Evolutionary conservation across 2,329 filamentous ascomycete genomes (phyloP).

Genomic region (Colletotrichum musicola): DNA sequence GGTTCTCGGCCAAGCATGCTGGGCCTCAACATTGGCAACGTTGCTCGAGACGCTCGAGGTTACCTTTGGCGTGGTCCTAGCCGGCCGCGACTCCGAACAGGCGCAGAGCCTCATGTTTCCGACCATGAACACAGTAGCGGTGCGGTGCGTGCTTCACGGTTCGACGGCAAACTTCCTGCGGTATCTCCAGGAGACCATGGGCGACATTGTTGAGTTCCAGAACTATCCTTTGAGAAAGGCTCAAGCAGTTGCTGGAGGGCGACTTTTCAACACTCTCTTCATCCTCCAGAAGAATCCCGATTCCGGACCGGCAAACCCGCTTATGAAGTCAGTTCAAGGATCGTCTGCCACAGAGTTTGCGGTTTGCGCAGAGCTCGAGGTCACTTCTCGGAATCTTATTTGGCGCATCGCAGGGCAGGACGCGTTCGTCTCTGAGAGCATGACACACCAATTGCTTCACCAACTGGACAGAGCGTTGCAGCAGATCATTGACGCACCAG

Average conservation of each 20-base stretch:
- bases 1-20: constrained; percentile 80
- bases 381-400: constrained; percentile 63
- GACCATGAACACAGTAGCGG: constrained; percentile 89
- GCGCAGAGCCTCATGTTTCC: constrained; percentile 81
- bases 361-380: constrained; percentile 84
- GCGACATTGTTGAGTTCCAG: constrained; percentile 76
- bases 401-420: constrained; percentile 82
- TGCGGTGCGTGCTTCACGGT: constrained; percentile 81
- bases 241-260: constrained; percentile 55
- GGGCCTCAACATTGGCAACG: constrained; percentile 77
- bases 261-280: constrained; percentile 69
- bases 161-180: constrained; percentile 72
- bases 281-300: constrained; percentile 60
- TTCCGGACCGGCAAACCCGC: constrained; percentile 11
- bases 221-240: constrained; percentile 82
- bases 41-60: constrained; percentile 77
- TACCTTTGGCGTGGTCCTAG: constrained; percentile 84
- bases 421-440: constrained; percentile 60
- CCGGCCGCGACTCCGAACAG: constrained; percentile 82
- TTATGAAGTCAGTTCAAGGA: constrained; percentile 75
- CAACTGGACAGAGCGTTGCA: constrained; percentile 71
- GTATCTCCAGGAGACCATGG: constrained; percentile 79
- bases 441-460: constrained; percentile 64
- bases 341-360: constrained; percentile 82
- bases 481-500: constrained; percentile 64